Evolutionary conservation across 2,329 filamentous ascomycete genomes (phyloP).

Genomic region (Samsoniella hepiali): DNA sequence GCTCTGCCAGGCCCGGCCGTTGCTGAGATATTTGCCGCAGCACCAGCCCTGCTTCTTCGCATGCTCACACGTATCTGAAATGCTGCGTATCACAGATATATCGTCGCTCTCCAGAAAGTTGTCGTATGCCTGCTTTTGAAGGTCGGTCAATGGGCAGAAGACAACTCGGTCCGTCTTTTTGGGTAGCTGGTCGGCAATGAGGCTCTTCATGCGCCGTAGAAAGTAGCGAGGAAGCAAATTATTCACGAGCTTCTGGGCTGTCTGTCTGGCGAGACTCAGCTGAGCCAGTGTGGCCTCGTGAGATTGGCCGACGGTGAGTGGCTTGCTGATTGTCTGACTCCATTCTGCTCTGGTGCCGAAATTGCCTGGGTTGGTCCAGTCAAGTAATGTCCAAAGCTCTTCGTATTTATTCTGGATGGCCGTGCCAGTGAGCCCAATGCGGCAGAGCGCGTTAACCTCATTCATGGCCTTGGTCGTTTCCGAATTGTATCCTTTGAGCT

Average conservation of each 20-base stretch:
- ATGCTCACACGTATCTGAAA: constrained; percentile 66
- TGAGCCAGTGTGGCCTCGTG: constrained; percentile 85
- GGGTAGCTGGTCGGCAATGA: constrained; percentile 88
- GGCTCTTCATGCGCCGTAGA: constrained; percentile 83
- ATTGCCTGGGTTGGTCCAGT: constrained; percentile 89
- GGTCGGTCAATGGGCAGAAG: constrained; percentile 84
- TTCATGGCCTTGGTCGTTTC: constrained; percentile 84
- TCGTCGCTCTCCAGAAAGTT: constrained; percentile 69
- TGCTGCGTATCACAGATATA: constrained; percentile 64
- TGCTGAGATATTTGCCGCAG: constrained; percentile 59
- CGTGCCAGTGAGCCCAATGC: constrained; percentile 90
- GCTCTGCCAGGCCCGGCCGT: constrained; percentile 66
- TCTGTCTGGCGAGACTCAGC: constrained; percentile 74
- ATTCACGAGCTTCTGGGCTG: constrained; percentile 78
- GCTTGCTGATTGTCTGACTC: constrained; percentile 73
- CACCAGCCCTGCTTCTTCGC: constrained; percentile 73
- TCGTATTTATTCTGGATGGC: constrained; percentile 98
- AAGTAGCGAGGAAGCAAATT: constrained; percentile 90
- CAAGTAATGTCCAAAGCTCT: constrained; percentile 91
- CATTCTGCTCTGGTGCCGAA: constrained; percentile 66
- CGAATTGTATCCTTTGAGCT: constrained; percentile 74
- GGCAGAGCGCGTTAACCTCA: constrained; percentile 83
- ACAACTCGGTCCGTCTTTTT: constrained; percentile 94
- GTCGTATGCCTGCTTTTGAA: constrained; percentile 79
- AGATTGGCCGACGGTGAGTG: constrained; percentile 82